phyloP scores from a whole-genome alignment of 1,284 basidiomycete genomes.

The Moesziomyces globuligerus region DNA sequence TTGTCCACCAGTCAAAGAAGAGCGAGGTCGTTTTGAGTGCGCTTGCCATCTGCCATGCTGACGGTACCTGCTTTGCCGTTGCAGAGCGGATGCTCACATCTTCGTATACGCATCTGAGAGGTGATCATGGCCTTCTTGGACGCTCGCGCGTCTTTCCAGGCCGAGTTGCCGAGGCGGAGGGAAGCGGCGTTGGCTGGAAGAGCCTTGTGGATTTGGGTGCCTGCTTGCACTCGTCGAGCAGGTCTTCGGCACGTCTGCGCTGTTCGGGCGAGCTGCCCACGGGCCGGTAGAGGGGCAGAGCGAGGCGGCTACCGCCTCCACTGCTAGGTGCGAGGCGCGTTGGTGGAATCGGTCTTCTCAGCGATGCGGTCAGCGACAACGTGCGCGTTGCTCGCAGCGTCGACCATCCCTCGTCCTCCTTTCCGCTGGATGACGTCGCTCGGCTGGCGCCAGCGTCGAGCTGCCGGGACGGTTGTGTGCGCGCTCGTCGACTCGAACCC shows the following conservation, averaged over 20 bases:
- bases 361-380: slow-evolving; percentile 19
- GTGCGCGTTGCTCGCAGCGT: slow-evolving; percentile 26
- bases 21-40: no score
- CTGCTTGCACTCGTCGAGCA: slow-evolving; percentile 8
- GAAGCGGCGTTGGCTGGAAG: slow-evolving; percentile 17
- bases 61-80: no score
- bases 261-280: slow-evolving; percentile 30
- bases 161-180: background rate
- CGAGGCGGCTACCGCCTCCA: slow-evolving; percentile 16
- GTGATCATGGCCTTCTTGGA: no score
- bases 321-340: slow-evolving; percentile 16
- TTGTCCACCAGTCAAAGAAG: no score
- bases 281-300: slow-evolving; percentile 33
- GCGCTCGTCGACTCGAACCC: slow-evolving; percentile 15
- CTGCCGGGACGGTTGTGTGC: background rate
- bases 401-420: slow-evolving; percentile 36
- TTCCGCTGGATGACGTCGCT: slow-evolving; percentile 1
- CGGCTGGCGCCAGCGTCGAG: no score
- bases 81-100: no score
- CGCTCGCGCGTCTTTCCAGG: background rate
- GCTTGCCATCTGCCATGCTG: no score
- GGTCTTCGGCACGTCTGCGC: slow-evolving; percentile 19
- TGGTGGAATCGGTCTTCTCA: slow-evolving; percentile 23
- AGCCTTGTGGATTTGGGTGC: slow-evolving; percentile 8
- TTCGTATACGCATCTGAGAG: no score